Conservation (phyloP, 495 filamentous ascomycete species). For the Penicillium manginii region DNA sequence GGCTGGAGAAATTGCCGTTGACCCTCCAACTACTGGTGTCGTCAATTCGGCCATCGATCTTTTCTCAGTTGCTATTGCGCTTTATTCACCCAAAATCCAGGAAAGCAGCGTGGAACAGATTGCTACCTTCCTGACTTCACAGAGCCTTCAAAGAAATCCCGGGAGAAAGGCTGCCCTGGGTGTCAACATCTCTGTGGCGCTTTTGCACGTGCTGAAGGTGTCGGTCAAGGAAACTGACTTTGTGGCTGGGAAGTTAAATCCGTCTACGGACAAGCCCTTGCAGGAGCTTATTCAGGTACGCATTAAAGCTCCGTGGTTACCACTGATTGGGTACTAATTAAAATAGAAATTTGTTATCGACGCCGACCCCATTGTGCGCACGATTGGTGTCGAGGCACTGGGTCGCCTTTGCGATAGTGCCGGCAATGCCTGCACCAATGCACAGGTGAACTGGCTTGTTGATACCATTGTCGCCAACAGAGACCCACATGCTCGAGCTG, state of each 20-base stretch:
- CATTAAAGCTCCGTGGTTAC: not conserved
- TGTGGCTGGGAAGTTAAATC: slow-evolving; percentile 71
- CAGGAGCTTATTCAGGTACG: slow-evolving; percentile 77
- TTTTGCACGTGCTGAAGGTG: slow-evolving; percentile 80
- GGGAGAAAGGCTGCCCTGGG: slow-evolving; percentile 87
- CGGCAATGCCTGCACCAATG: slow-evolving; percentile 85
- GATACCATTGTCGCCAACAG: slow-evolving; percentile 92
- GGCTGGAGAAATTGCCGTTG: slow-evolving; percentile 57
- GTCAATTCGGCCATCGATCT: slow-evolving; percentile 91
- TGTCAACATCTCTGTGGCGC: slow-evolving; percentile 84
- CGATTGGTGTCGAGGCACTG: slow-evolving; percentile 83
- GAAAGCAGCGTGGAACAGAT: slow-evolving; percentile 95
- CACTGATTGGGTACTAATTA: slow-evolving; percentile 11
- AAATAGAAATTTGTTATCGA: slow-evolving; percentile 72
- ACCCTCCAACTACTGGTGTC: slow-evolving; percentile 89
- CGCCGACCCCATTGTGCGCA: slow-evolving; percentile 81
- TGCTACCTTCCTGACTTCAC: slow-evolving; percentile 79
- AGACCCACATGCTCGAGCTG: slow-evolving; percentile 89
- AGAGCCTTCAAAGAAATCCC: slow-evolving; percentile 79
- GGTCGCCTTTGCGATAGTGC: slow-evolving; percentile 87
- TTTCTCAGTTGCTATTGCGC: slow-evolving; percentile 86
- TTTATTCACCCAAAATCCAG: slow-evolving; percentile 88
- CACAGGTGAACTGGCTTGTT: slow-evolving; percentile 87
- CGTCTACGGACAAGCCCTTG: slow-evolving; percentile 81
- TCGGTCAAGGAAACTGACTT: slow-evolving; percentile 77